Base-by-base conservation (phyloP, 345 rosid species). In the Turnera subulata region DNA sequence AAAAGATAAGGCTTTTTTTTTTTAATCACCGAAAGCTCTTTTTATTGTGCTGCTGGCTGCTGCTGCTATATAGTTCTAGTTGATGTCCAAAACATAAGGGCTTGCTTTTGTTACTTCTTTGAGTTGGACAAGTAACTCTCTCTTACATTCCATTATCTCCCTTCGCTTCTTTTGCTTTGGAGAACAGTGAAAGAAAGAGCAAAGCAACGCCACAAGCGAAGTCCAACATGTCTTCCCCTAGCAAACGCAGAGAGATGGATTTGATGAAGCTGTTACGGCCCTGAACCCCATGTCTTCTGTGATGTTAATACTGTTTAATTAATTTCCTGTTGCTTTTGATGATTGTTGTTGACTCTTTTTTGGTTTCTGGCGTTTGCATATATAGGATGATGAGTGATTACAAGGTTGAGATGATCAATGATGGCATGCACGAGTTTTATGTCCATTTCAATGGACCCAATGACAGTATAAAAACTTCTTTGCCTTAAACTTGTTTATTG, bases 321-420 rank as follows among this genome's bases (percentile, higher is more conserved):
- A n/a, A 0, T 25, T 38, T 29, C 2, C 16, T 8, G 0, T 11
- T 15, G 17, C 25, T 5, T 12, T 5, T 18, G 4, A 15, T 40
- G 18, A 1, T 32, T 17, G 1, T 19, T n/a, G 0, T 14, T 17
- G 11, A 8, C 22, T 5, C 2, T 49, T 25, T 20, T 25, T 33
- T 11, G 6, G 42, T 52, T n/a, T 50, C 26, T 16, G 22, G 9
- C 4, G 46, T 61, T 73, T 64, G 50, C 50, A 32, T n/a, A n/a
- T n/a, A n/a, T 17, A 84, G 94, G 87, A 81, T 86, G 87, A 86
- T 83, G 87, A 81, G 78, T 68, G 87, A 86, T 64, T 78, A 74
- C 79, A 80, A 80, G 73, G 88, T 86, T 66, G 95, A 86, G 64
- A 67, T 80, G 53, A 54, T 80, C 78, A 75, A 80, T 65, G 95